Evolutionary conservation across 2,329 filamentous ascomycete genomes (phyloP).

Genomic region (Phialophora expanda): DNA sequence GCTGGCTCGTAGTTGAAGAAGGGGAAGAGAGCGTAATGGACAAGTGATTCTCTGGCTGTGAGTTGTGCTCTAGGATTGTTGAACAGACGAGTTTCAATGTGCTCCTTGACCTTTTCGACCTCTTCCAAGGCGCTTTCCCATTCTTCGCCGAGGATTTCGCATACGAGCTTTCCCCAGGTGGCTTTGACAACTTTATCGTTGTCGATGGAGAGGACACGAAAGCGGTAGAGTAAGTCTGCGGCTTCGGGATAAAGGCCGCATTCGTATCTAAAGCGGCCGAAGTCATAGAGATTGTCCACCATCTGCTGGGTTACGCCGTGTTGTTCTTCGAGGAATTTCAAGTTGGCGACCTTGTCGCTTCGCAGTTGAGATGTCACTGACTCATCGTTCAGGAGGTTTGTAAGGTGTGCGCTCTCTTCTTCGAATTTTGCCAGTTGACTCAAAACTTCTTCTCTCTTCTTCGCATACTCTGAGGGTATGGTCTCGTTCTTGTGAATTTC

Average conservation of each 20-base stretch:
- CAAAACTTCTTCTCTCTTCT: slow-evolving; percentile 88
- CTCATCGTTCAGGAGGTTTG: slow-evolving; percentile 82
- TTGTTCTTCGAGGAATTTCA: slow-evolving; percentile 96
- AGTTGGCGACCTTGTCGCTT: slow-evolving; percentile 97
- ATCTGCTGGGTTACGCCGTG: slow-evolving; percentile 94
- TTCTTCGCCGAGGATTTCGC: slow-evolving; percentile 90
- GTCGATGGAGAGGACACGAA: slow-evolving; percentile 96
- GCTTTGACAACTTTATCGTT: slow-evolving; percentile 96
- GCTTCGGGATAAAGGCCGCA: slow-evolving; percentile 92
- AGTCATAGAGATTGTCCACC: slow-evolving; percentile 94
- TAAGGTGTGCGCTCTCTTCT: slow-evolving; percentile 86
- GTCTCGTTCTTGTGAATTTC: slow-evolving; percentile 82
- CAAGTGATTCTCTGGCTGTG: slow-evolving; percentile 93
- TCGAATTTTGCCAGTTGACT: slow-evolving; percentile 80
- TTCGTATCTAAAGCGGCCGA: slow-evolving; percentile 96
- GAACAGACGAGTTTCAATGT: slow-evolving; percentile 92
- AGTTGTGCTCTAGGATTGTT: slow-evolving; percentile 95
- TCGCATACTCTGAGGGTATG: slow-evolving; percentile 80
- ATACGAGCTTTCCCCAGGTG: slow-evolving; percentile 97
- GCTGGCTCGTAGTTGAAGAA: slow-evolving; percentile 97
- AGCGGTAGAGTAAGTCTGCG: slow-evolving; percentile 92
- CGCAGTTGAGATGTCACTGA: slow-evolving; percentile 88
- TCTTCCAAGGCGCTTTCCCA: slow-evolving; percentile 95
- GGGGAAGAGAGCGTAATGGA: slow-evolving; percentile 98
- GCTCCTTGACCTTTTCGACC: slow-evolving; percentile 85